Conservation (phyloP, 495 filamentous ascomycete genomes). For the Xylaria nigripes region DNA sequence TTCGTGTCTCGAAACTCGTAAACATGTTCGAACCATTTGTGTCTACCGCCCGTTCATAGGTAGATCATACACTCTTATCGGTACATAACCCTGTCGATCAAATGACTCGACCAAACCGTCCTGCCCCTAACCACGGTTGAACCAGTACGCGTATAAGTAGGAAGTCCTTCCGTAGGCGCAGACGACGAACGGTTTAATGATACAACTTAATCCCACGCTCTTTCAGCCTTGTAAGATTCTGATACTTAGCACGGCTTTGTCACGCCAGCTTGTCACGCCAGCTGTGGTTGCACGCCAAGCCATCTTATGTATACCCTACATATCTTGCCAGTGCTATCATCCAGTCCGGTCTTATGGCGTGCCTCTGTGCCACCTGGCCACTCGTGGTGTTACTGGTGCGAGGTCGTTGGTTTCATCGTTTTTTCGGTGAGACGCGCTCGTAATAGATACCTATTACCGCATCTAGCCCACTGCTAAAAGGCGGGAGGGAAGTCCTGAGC, state of each 20-base stretch:
- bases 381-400: not conserved
- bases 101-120: not conserved
- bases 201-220: not conserved
- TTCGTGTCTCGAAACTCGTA: too few species aligned
- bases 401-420: not conserved
- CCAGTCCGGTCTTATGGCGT: not conserved
- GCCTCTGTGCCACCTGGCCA: slow-evolving; percentile 1
- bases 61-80: too few species aligned
- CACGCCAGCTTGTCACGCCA: not conserved
- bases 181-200: not conserved
- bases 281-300: slow-evolving; percentile 6
- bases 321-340: not conserved
- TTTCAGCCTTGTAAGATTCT: slow-evolving; percentile 13
- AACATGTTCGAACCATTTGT: too few species aligned
- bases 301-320: not conserved
- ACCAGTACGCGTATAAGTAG: not conserved
- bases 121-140: not conserved
- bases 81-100: not conserved
- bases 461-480: not conserved
- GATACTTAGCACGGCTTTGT: not conserved
- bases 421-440: not conserved
- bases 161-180: not conserved
- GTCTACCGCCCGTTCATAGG: too few species aligned
- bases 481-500: not conserved
- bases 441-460: not conserved